Percentiles rank a stretch among this genome's conserved stretches.
phyloP scores from a whole-genome alignment of 164 flowering plant species.

The Paratinospora sagittata region DNA sequence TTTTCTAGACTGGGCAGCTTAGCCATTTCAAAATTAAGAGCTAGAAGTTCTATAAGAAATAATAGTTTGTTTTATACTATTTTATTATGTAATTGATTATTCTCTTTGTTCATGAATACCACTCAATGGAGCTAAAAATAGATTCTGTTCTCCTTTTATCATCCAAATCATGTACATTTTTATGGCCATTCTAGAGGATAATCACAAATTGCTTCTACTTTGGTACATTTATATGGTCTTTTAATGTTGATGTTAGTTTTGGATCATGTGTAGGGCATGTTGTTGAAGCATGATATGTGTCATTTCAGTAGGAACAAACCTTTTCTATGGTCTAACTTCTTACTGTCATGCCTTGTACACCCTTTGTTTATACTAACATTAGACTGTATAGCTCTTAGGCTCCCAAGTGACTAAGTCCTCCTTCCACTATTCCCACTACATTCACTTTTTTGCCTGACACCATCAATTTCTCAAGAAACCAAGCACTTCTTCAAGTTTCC shows the following conservation, averaged over 20 bases:
- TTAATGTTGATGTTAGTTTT: not conserved
- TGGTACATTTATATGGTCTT: not conserved
- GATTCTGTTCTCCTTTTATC: too few species aligned
- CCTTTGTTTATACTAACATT: not conserved
- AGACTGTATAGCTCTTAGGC: not conserved
- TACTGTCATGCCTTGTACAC: not conserved
- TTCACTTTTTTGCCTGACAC: slow-evolving; percentile 10
- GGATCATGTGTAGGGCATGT: not conserved
- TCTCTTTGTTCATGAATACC: too few species aligned
- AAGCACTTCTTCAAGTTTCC: not conserved
- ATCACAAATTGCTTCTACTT: not conserved
- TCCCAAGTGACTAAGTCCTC: not conserved
- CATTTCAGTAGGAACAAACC: not conserved
- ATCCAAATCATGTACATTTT: too few species aligned
- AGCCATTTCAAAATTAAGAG: not conserved
- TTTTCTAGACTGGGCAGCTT: not conserved
- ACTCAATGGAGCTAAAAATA: too few species aligned
- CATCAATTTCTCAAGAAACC: slow-evolving; percentile 5
- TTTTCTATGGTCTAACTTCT: not conserved
- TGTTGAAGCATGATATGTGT: not conserved
- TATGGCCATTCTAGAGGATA: not conserved
- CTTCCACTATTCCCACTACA: not conserved
- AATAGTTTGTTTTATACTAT: too few species aligned
- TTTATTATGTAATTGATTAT: too few species aligned
- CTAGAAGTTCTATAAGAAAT: not conserved